Evolutionary conservation across 2,329 filamentous ascomycete genomes (phyloP), one percentile per base, ranked within the genome.

Genomic region (Fonsecaea nubica): DNA sequence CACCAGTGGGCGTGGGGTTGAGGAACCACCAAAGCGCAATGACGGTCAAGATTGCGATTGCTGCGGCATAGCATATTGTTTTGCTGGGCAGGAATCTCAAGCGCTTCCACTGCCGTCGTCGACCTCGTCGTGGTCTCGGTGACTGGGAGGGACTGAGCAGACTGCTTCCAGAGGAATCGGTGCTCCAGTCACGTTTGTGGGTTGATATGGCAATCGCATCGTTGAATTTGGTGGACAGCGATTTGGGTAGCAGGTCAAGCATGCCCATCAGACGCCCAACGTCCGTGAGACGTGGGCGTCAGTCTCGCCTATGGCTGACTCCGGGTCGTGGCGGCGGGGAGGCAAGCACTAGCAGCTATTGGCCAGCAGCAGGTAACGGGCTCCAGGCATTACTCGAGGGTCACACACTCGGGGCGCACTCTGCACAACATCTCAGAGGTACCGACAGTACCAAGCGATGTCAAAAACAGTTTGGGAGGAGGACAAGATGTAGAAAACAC

Each of bases 21-120:
- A 61, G 35, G 13, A 50, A 38, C 58, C 58, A 68, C 60, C 61
- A 66, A 15, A 69, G 61, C n/a, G 35, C 40, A 42, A 65, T 13
- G 9, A 66, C 32, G 25, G 61, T 61, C 54, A 65, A 65, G 30
- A 72, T n/a, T 21, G 54, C 62, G 45, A 70, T 58, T 21, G 57
- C 64, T 1, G 62, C 62, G 13, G 66, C 63, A 10, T 54, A 40
- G 33, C 69, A 71, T 62, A 69, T 58, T 57, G 62, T 40, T 38
- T 64, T 70, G 21, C 66, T 48, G 13, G 67, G 33, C 15, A 40
- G 57, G 54, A 65, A 64, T 40, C 66, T 69, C 12, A 68, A 66
- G 13, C 64, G 57, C 58, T 63, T 63, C 57, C 59, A 40, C 18
- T 66, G 68, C 25, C 66, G 66, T 59, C 62, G 35, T 32, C 66